A percentile compares a stretch with the other conserved stretches of the same genome.
phyloP scores from a whole-genome alignment of 495 filamentous ascomycete species.

The Extremus antarcticus region DNA sequence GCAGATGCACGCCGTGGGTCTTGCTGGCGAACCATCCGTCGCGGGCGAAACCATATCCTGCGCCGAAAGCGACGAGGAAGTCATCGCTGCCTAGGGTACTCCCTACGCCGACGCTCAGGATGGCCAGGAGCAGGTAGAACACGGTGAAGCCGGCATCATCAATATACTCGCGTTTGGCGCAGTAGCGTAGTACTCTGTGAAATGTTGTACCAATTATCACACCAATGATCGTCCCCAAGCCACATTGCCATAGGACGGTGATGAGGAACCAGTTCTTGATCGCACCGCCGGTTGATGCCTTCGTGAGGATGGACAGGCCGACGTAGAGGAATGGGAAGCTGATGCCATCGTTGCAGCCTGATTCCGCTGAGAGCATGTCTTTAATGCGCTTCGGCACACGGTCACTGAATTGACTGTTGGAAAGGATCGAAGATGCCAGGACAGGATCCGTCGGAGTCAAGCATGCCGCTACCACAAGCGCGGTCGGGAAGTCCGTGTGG shows the following conservation, averaged over 20 bases:
- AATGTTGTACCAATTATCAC: constrained; percentile 31
- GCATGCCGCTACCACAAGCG: constrained; percentile 39
- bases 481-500: constrained; percentile 28
- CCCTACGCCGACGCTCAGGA: constrained; percentile 38
- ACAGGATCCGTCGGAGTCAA: constrained; percentile 43
- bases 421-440: constrained; percentile 37
- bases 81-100: constrained; percentile 38
- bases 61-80: constrained; percentile 43
- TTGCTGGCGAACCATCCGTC: constrained; percentile 39
- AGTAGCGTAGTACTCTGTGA: constrained; percentile 34
- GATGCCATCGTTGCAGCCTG: constrained; percentile 41
- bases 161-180: constrained; percentile 29
- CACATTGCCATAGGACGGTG: constrained; percentile 41
- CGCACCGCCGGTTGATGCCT: constrained; percentile 19
- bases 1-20: constrained; percentile 32
- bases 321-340: constrained; percentile 41
- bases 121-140: constrained; percentile 42
- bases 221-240: constrained; percentile 33
- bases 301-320: constrained; percentile 31
- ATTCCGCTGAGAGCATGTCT: constrained; percentile 39
- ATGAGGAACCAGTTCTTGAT: constrained; percentile 38
- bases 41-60: constrained; percentile 39
- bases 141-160: constrained; percentile 34
- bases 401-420: constrained; percentile 34
- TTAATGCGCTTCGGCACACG: constrained; percentile 37